phyloP scores from a whole-genome alignment of 2,329 filamentous ascomycete species.

The Hymenoscyphus salicellus region DNA sequence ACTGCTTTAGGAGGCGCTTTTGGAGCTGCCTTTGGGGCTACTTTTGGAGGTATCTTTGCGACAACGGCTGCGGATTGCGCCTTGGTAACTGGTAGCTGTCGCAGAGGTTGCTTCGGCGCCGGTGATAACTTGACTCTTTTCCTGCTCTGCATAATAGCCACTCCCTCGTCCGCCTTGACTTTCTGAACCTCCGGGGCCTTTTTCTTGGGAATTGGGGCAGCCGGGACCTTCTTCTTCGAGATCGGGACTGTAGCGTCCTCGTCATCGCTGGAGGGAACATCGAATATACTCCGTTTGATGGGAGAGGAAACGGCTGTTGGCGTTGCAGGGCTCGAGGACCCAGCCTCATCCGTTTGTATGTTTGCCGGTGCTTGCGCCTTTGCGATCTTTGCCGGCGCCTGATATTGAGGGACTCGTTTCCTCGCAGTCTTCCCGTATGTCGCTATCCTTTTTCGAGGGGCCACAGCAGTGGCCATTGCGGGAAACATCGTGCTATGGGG shows the following conservation, averaged over 20 bases:
- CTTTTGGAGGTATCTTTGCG: not conserved
- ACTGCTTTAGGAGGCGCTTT: slow-evolving; percentile 1
- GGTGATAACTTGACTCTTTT: slow-evolving; percentile 33
- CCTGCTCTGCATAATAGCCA: slow-evolving; percentile 17
- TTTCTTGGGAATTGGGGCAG: slow-evolving; percentile 7
- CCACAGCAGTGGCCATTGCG: slow-evolving; percentile 30
- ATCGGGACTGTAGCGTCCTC: slow-evolving; percentile 15
- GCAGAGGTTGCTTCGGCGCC: not conserved
- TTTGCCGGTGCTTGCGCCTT: not conserved
- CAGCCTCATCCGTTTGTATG: not conserved
- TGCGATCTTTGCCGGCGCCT: not conserved
- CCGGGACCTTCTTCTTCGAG: slow-evolving; percentile 16
- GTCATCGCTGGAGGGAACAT: slow-evolving; percentile 19
- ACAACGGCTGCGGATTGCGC: not conserved
- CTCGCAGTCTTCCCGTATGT: slow-evolving; percentile 37
- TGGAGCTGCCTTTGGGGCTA: not conserved
- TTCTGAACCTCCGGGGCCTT: slow-evolving; percentile 2
- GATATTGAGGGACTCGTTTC: slow-evolving; percentile 32
- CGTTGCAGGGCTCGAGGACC: not conserved
- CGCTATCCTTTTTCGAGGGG: slow-evolving; percentile 31
- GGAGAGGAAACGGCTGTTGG: not conserved
- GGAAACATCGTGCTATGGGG: slow-evolving; percentile 1
- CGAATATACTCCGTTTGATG: not conserved
- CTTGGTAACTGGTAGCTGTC: not conserved
- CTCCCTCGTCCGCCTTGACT: slow-evolving; percentile 15